A percentile compares a stretch with the other conserved stretches of the same genome.
Evolutionary conservation across 495 filamentous ascomycete genomes (phyloP).

Genomic region (Amorphotheca resinae): DNA sequence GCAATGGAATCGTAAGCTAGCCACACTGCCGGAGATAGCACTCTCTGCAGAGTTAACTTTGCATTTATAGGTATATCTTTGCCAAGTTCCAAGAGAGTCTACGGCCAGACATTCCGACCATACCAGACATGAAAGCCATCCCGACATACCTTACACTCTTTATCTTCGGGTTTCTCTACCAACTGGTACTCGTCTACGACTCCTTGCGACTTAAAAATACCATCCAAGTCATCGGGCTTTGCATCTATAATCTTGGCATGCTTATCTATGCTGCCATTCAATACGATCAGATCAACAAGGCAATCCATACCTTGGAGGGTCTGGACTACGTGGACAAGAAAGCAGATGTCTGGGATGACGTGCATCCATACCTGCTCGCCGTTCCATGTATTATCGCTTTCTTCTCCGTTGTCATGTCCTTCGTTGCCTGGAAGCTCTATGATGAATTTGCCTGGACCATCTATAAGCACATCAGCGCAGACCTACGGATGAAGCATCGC

Average conservation of each 20-base stretch:
- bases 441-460: conserved; percentile 99
- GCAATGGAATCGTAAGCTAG: conserved; percentile 71
- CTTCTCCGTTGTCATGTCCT: conserved; percentile 55
- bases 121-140: conserved; percentile 50
- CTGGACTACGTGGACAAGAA: conserved; percentile 22
- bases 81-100: conserved; percentile 50
- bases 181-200: conserved; percentile 81
- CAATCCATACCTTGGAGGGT: conserved; percentile 31
- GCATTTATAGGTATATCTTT: conserved; percentile 46
- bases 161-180: conserved; percentile 92
- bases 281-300: conserved; percentile 71
- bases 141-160: conserved; percentile 91
- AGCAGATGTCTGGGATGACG: conserved; percentile 47
- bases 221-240: conserved; percentile 94
- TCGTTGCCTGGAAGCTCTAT: conserved; percentile 86
- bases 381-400: conserved; percentile 75
- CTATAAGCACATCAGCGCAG: conserved; percentile 96
- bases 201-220: conserved; percentile 92
- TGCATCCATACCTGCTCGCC: conserved; percentile 68
- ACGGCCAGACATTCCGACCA: background rate
- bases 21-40: background rate
- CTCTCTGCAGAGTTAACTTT: background rate
- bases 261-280: conserved; percentile 88
- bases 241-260: conserved; percentile 79
- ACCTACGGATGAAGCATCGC: conserved; percentile 90